Evolutionary conservation across 305 asterid genomes (phyloP), one percentile per base, ranked within the genome.

Genomic region (Fraxinus paxiana): DNA sequence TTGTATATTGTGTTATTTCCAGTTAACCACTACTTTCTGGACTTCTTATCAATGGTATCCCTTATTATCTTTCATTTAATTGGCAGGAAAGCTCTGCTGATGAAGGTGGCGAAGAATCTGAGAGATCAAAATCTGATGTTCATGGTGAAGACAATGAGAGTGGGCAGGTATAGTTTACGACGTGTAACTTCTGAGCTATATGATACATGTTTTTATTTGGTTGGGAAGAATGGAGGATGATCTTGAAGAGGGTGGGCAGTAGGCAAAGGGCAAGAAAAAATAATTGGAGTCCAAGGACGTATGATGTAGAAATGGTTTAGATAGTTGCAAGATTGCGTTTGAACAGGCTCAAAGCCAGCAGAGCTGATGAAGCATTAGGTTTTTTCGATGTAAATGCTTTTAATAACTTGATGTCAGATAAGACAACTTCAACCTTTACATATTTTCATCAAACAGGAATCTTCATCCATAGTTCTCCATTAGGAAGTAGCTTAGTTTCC

Each of bases 1-100:
- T 28, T 28, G 24, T 22, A 18, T 74, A 10, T 71, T 74, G 0
- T 31, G 18, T 48, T 43, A 67, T 30, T 10, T 2, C 65, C 41
- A 6, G 28, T 22, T 4, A n/a, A 69, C 20, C 33, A 54, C 37
- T 80, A 8, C 1, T 78, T 10, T 35, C 17, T 0, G 26, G 61
- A 61, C 79, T 77, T 56, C 38, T 37, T 70, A 8, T 33, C 9
- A 56, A 35, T 38, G 81, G 33, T 46, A 54, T 18, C 5, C 22
- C 3, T 37, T 73, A 17, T 28, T 51, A 28, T 18, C 20, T 34
- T 51, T 59, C 59, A 7, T 88, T 70, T 73, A 48, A 81, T 82
- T 77, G 9, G 61, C 87, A 91, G 97, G 97, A 91, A 87, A 92
- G 94, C 85, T 88, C 96, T 30, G 93, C 86, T 30, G 98, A 93